Evolutionary conservation across 805 yeast species (phyloP).

Genomic region (Candida coquimbonensis): DNA sequence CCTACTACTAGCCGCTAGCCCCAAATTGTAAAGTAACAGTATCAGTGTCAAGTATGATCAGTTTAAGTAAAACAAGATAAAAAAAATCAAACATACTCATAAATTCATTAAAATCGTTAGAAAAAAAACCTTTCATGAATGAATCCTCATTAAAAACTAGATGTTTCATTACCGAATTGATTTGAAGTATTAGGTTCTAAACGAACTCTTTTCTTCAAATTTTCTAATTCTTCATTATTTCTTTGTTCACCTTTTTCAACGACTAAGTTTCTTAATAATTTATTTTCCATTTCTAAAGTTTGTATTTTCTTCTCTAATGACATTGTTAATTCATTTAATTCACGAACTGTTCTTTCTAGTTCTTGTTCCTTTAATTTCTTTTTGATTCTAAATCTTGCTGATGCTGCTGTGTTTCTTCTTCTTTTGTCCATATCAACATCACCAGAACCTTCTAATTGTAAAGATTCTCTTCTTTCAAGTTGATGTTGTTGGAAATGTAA

Average conservation of each 20-base stretch:
- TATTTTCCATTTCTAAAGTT: conserved; percentile 90
- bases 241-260: conserved; percentile 64
- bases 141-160: neutral
- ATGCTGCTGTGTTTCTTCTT: conserved; percentile 86
- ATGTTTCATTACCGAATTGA: neutral
- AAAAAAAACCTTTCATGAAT: neutral
- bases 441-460: conserved; percentile 16
- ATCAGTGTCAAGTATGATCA: no score
- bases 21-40: no score
- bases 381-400: conserved; percentile 88
- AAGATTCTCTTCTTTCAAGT: neutral
- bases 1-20: no score
- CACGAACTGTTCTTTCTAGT: conserved; percentile 70
- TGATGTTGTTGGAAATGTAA: neutral
- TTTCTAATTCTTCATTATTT: conserved; percentile 46
- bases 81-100: no score
- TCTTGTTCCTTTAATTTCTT: conserved; percentile 90
- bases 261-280: conserved; percentile 73
- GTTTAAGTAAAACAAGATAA: no score
- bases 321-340: conserved; percentile 60
- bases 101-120: neutral
- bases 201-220: conserved; percentile 40
- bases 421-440: conserved; percentile 62
- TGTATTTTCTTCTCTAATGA: conserved; percentile 66
- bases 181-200: neutral